These are phyloP conservation scores for Knufia petricola DNA, from an alignment of 2,329 filamentous ascomycete genomes.

Conservation along the genomic window DNA sequence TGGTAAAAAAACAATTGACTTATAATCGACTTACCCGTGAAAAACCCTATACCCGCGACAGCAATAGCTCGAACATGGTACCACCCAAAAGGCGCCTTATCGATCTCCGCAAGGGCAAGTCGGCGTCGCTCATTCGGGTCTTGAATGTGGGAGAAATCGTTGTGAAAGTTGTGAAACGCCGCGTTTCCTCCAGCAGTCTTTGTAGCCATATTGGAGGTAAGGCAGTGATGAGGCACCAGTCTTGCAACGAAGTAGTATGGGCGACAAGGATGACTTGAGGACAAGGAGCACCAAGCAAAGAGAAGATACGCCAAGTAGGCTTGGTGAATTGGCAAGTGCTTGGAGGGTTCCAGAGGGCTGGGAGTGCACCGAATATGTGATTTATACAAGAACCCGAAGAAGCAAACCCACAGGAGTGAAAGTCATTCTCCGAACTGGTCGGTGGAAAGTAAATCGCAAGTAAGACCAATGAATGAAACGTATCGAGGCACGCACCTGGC, in stretches of 20 bases:
- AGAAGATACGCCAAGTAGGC: slow-evolving; percentile 7
- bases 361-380: slow-evolving; percentile 1
- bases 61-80: slow-evolving; percentile 69
- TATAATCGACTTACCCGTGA: too few relatives aligned
- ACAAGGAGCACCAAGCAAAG: slow-evolving; percentile 10
- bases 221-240: slow-evolving; percentile 1
- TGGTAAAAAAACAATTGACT: too few relatives aligned
- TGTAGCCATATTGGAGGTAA: slow-evolving; percentile 11
- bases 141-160: slow-evolving; percentile 53
- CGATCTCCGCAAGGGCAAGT: slow-evolving; percentile 61
- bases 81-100: slow-evolving; percentile 26
- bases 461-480: background rate
- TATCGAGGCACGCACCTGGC: slow-evolving; percentile 1
- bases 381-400: background rate
- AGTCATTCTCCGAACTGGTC: background rate
- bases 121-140: slow-evolving; percentile 71
- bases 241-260: background rate
- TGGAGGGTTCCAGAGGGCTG: background rate
- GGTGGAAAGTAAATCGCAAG: background rate
- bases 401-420: background rate
- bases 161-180: slow-evolving; percentile 69
- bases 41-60: slow-evolving; percentile 78
- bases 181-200: slow-evolving; percentile 27
- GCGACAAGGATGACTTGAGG: background rate
- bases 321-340: slow-evolving; percentile 8